phyloP scores from a whole-genome alignment of 371 early-diverging fungal genomes.

The Mucor saturninus region DNA sequence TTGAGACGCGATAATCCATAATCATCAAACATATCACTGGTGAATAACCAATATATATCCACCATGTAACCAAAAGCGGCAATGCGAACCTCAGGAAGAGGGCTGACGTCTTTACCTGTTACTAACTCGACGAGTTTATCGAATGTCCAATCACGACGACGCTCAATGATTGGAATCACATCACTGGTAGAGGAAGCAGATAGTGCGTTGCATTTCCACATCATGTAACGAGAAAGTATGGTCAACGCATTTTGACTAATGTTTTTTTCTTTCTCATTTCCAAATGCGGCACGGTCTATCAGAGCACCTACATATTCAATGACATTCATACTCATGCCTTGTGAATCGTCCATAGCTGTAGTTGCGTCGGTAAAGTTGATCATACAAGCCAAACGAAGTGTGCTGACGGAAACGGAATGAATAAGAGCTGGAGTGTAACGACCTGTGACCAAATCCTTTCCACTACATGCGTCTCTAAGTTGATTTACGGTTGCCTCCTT shows the following conservation, averaged over 20 bases:
- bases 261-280: constrained; percentile 39
- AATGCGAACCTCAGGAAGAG: constrained; percentile 27
- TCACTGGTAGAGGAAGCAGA: constrained; percentile 13
- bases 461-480: constrained; percentile 48
- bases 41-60: constrained; percentile 64
- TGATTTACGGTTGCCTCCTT: constrained; percentile 44
- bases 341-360: constrained; percentile 41
- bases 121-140: constrained; percentile 34
- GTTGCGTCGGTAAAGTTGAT: constrained; percentile 43
- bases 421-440: constrained; percentile 42
- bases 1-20: constrained; percentile 37
- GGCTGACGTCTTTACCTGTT: constrained; percentile 29
- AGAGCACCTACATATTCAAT: constrained; percentile 31
- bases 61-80: constrained; percentile 53
- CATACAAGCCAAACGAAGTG: constrained; percentile 46
- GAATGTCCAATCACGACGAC: constrained; percentile 42
- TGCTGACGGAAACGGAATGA: constrained; percentile 47
- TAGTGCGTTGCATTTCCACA: constrained; percentile 46
- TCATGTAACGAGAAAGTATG: constrained; percentile 47
- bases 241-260: constrained; percentile 40
- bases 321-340: constrained; percentile 41
- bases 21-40: constrained; percentile 51
- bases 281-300: constrained; percentile 42
- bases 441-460: constrained; percentile 51
- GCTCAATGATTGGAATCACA: constrained; percentile 26